These are phyloP conservation scores for Myxozyma nipponensis DNA, from an alignment of 805 yeast genomes.

Conservation along the genomic window DNA sequence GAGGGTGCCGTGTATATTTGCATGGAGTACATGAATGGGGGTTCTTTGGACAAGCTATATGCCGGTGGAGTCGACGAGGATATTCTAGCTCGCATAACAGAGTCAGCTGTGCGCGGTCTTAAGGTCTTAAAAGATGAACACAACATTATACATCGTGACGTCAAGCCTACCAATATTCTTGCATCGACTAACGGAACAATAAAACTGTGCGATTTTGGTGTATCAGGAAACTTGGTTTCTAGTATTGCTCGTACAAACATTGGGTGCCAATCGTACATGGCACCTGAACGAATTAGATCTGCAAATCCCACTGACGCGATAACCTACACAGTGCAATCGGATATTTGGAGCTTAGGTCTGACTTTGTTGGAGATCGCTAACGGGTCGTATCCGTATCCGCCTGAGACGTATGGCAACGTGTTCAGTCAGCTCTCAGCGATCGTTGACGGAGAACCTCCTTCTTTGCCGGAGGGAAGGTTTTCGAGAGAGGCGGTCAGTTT, in stretches of 20 bases:
- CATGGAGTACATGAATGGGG: slow-evolving; percentile 97
- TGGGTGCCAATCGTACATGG: slow-evolving; percentile 98
- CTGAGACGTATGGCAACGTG: slow-evolving; percentile 85
- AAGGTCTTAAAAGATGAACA: slow-evolving; percentile 82
- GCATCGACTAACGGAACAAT: slow-evolving; percentile 81
- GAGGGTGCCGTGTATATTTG: slow-evolving; percentile 99
- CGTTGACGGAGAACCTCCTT: slow-evolving; percentile 94
- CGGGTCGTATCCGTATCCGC: slow-evolving; percentile 94
- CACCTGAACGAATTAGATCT: slow-evolving; percentile 79
- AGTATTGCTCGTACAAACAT: slow-evolving; percentile 92
- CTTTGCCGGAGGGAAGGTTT: slow-evolving; percentile 57
- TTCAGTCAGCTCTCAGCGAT: slow-evolving; percentile 93
- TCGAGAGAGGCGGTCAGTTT: slow-evolving; percentile 78
- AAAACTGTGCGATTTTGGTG: slow-evolving; percentile 94
- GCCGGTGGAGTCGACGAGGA: slow-evolving; percentile 63
- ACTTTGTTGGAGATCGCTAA: slow-evolving; percentile 81
- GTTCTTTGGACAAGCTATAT: slow-evolving; percentile 83
- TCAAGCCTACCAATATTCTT: slow-evolving; percentile 90
- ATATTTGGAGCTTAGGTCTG: slow-evolving; percentile 91
- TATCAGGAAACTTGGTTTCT: slow-evolving; percentile 89
- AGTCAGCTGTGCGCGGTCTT: slow-evolving; percentile 74
- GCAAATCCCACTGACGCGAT: slow-evolving; percentile 60
- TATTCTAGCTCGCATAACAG: slow-evolving; percentile 73
- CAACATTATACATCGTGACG: slow-evolving; percentile 92
- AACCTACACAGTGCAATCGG: slow-evolving; percentile 88